Percentiles rank a stretch among this genome's conserved stretches.
Evolutionary conservation across 2,329 filamentous ascomycete genomes (phyloP).

Genomic region (Fusarium lateritium): DNA sequence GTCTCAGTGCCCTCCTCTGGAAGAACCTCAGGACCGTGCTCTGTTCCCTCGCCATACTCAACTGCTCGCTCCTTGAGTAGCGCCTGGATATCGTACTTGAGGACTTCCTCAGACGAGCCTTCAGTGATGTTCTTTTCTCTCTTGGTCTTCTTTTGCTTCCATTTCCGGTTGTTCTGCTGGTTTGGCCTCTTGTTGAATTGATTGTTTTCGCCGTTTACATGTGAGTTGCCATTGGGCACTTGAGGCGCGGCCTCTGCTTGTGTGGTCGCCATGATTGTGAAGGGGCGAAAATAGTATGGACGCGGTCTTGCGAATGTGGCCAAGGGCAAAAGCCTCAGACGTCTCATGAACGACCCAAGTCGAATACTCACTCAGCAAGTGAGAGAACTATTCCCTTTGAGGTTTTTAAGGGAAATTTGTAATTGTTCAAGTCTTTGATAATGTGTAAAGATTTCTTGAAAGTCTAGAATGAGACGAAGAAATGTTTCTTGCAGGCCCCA

Average conservation of each 20-base stretch:
- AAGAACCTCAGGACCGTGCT: slow-evolving; percentile 58
- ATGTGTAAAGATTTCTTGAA: slow-evolving; percentile 19
- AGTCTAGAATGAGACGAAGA: slow-evolving; percentile 37
- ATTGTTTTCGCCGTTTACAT: slow-evolving; percentile 23
- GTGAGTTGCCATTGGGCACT: slow-evolving; percentile 37
- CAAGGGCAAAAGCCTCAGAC: slow-evolving; percentile 32
- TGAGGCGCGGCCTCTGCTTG: slow-evolving; percentile 30
- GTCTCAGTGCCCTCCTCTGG: slow-evolving; percentile 81
- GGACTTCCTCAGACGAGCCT: slow-evolving; percentile 76
- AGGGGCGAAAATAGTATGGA: slow-evolving; percentile 35
- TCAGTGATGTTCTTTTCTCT: slow-evolving; percentile 72
- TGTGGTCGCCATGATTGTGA: slow-evolving; percentile 46
- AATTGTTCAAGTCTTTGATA: slow-evolving; percentile 13
- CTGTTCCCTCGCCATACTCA: slow-evolving; percentile 48
- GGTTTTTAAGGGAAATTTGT: not conserved
- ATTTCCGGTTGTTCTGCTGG: slow-evolving; percentile 42
- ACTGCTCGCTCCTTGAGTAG: slow-evolving; percentile 63
- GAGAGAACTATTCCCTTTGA: not conserved
- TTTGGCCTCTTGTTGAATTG: slow-evolving; percentile 48
- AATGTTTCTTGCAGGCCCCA: slow-evolving; percentile 45
- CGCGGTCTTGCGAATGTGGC: slow-evolving; percentile 32
- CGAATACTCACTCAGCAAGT: not conserved
- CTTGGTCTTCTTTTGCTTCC: slow-evolving; percentile 68
- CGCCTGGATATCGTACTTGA: slow-evolving; percentile 73
- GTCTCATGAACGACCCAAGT: slow-evolving; percentile 35